phyloP scores from a whole-genome alignment of 768 basidiomycete genomes.

The Coprinellus aureogranulatus region DNA sequence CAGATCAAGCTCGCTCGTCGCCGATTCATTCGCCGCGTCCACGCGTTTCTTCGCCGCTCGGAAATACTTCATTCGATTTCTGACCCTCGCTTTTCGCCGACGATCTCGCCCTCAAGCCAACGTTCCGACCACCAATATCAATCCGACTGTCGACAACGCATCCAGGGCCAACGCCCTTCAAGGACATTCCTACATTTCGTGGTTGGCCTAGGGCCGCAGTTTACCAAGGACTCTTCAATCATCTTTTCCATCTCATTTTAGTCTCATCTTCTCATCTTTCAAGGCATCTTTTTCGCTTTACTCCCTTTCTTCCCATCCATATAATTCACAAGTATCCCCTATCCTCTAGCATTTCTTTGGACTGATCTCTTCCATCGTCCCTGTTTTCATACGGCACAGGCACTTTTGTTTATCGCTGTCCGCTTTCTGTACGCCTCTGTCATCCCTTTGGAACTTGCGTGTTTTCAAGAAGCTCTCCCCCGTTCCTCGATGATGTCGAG shows the following conservation, averaged over 20 bases:
- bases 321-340: not conserved
- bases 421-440: too few species aligned
- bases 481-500: not conserved
- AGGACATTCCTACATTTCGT: too few species aligned
- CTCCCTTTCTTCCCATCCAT: not conserved
- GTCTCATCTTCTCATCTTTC: not conserved
- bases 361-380: too few species aligned
- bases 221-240: constrained; percentile 6
- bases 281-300: constrained; percentile 5
- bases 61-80: not conserved
- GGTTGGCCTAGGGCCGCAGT: not conserved
- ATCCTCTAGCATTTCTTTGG: not conserved
- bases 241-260: constrained; percentile 3
- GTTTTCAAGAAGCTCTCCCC: not conserved
- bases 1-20: not conserved
- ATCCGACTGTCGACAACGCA: too few species aligned
- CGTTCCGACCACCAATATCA: too few species aligned
- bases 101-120: constrained; percentile 7
- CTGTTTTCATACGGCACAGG: too few species aligned
- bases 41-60: not conserved
- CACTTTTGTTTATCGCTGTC: too few species aligned
- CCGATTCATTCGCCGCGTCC: not conserved
- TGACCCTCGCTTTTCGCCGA: not conserved
- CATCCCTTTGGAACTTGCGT: too few species aligned
- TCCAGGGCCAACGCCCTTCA: too few species aligned